phyloP scores from a whole-genome alignment of 257 asterid genomes.

The Rauvolfia tetraphylla region DNA sequence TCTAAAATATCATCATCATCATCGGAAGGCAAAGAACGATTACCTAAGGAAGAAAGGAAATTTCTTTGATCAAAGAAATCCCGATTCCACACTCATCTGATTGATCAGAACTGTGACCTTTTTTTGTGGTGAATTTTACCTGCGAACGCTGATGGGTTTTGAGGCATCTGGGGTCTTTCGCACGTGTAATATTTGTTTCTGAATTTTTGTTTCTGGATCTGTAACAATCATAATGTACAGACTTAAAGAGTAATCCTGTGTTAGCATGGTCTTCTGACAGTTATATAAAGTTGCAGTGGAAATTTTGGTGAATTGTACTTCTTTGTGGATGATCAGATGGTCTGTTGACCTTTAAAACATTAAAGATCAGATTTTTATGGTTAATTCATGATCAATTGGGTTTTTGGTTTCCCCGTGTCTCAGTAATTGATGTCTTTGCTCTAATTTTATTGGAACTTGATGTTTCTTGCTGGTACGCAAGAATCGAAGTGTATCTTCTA shows the following conservation, averaged over 20 bases:
- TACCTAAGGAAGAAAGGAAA: slow-evolving; percentile 13
- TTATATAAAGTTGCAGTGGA: slow-evolving; percentile 32
- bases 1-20: slow-evolving; percentile 30
- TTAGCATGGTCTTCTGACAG: slow-evolving; percentile 20
- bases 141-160: slow-evolving; percentile 45
- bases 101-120: slow-evolving; percentile 29
- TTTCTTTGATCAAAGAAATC: slow-evolving; percentile 39
- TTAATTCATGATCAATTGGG: slow-evolving; percentile 33
- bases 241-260: slow-evolving; percentile 26
- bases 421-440: background rate
- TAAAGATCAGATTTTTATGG: slow-evolving; percentile 44
- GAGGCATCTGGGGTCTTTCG: slow-evolving; percentile 44
- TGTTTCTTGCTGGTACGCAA: slow-evolving; percentile 21
- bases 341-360: slow-evolving; percentile 21
- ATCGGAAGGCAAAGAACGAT: slow-evolving; percentile 18
- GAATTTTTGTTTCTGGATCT: slow-evolving; percentile 43
- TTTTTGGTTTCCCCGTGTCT: slow-evolving; percentile 12
- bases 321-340: slow-evolving; percentile 38
- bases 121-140: slow-evolving; percentile 28
- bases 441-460: slow-evolving; percentile 2
- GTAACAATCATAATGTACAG: slow-evolving; percentile 49
- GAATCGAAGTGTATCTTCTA: slow-evolving; percentile 22
- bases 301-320: slow-evolving; percentile 37
- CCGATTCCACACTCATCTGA: slow-evolving; percentile 28
- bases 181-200: slow-evolving; percentile 43